Percentiles rank a stretch among this genome's conserved stretches.
phyloP scores from a whole-genome alignment of 2,329 filamentous ascomycete genomes.

The Fusarium algeriense region DNA sequence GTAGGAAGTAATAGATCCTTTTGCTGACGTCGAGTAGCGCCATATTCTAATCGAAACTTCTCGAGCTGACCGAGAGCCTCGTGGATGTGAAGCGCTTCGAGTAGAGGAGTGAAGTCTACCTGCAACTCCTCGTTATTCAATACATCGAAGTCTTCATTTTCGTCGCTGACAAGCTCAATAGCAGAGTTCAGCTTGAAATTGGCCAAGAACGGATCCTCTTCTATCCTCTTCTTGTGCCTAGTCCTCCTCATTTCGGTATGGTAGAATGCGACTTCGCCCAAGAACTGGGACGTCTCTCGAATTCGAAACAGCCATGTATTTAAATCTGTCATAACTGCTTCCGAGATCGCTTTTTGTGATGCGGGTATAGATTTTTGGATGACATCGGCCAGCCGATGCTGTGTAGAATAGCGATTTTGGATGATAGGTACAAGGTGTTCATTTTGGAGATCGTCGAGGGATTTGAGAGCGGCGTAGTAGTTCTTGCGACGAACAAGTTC shows the following conservation, averaged over 20 bases:
- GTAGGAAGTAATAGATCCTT: constrained; percentile 89
- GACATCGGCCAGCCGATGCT: constrained; percentile 94
- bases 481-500: constrained; percentile 92
- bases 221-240: constrained; percentile 84
- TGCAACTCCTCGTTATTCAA: constrained; percentile 95
- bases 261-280: constrained; percentile 96
- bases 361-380: constrained; percentile 96
- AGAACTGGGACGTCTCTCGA: constrained; percentile 93
- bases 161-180: constrained; percentile 94
- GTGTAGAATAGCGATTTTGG: constrained; percentile 87
- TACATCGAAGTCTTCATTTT: constrained; percentile 94
- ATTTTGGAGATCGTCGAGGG: constrained; percentile 94
- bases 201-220: constrained; percentile 78
- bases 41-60: constrained; percentile 90
- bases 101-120: constrained; percentile 93
- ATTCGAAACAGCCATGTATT: constrained; percentile 98
- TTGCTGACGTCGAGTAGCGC: constrained; percentile 88
- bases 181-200: constrained; percentile 95
- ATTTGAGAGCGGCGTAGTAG: constrained; percentile 94
- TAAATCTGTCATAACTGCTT: constrained; percentile 95
- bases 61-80: constrained; percentile 93
- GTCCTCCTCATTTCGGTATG: constrained; percentile 90
- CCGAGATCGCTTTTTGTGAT: constrained; percentile 91
- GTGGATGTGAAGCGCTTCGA: constrained; percentile 96
- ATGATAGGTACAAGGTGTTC: constrained; percentile 83